Conservation (phyloP, 768 basidiomycete genomes). For the Tulasnella sp. region DNA sequence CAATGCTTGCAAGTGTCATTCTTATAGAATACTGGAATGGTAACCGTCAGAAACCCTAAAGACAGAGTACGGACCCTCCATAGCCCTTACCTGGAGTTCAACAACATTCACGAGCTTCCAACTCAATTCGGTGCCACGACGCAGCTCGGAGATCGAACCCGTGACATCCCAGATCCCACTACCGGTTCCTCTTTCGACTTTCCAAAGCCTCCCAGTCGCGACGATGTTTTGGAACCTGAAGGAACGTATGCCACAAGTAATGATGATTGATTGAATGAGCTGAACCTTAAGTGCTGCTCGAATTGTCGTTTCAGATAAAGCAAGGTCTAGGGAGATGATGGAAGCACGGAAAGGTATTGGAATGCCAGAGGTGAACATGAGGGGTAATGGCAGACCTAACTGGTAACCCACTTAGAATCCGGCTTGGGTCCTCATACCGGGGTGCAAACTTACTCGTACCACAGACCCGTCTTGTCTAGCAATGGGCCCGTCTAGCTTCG, state of each 20-base stretch:
- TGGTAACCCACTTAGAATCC: background rate
- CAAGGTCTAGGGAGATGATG: background rate
- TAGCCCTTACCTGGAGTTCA: constrained; percentile 7
- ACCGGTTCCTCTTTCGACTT: constrained; percentile 7
- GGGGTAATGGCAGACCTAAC: constrained; percentile 18
- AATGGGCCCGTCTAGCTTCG: background rate
- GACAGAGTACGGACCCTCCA: background rate
- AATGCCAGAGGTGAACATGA: constrained; percentile 1
- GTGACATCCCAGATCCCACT: constrained; percentile 15
- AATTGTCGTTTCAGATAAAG: background rate
- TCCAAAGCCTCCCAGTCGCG: background rate
- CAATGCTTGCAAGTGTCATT: background rate
- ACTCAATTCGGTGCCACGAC: background rate
- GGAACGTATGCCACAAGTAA: background rate
- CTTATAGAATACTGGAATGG: constrained; percentile 4
- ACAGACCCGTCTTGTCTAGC: background rate
- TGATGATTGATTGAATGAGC: background rate
- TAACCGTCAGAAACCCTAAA: background rate
- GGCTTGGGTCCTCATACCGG: too few relatives aligned
- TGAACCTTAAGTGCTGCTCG: constrained; percentile 1
- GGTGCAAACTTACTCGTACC: background rate
- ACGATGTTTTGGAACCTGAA: background rate
- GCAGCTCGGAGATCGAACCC: background rate
- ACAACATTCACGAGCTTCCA: constrained; percentile 8
- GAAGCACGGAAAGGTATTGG: constrained; percentile 7